Conservation (phyloP, 257 asterid species). For the Scutellaria minor region DNA sequence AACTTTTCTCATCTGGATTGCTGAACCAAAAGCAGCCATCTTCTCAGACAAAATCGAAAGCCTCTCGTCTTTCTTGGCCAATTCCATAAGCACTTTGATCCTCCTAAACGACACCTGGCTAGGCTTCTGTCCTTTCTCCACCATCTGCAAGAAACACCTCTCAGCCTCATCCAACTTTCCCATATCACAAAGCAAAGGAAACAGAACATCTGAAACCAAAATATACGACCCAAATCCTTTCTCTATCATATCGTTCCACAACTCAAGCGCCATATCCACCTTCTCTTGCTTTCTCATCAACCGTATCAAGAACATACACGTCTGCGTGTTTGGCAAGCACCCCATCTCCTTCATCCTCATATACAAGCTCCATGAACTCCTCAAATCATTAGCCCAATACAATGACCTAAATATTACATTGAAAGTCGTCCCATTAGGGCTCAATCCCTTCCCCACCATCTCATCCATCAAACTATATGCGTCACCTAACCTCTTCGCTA, state of each 20-base stretch:
- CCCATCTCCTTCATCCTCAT: constrained; percentile 68
- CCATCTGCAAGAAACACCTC: constrained; percentile 91
- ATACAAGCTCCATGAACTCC: constrained; percentile 73
- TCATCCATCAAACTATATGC: constrained; percentile 72
- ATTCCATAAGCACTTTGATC: constrained; percentile 90
- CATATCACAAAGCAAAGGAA: constrained; percentile 79
- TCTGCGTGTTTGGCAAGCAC: constrained; percentile 78
- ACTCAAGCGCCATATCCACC: constrained; percentile 71
- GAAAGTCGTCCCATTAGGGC: constrained; percentile 83
- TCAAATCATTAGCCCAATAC: constrained; percentile 71
- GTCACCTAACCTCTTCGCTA: constrained; percentile 75
- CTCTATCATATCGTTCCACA: constrained; percentile 90
- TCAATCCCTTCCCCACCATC: constrained; percentile 71
- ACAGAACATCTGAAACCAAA: constrained; percentile 74
- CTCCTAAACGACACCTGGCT: constrained; percentile 78
- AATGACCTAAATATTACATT: constrained; percentile 78
- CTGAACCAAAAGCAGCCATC: constrained; percentile 70
- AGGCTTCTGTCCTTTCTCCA: constrained; percentile 84
- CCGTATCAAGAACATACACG: constrained; percentile 88
- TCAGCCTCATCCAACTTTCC: constrained; percentile 83
- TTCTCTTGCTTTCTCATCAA: constrained; percentile 75
- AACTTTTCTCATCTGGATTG: constrained; percentile 30
- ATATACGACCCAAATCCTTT: constrained; percentile 80
- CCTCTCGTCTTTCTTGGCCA: constrained; percentile 63
- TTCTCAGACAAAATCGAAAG: constrained; percentile 57